phyloP scores from a whole-genome alignment of 2,329 filamentous ascomycete genomes.

The Talaromyces sp. region DNA sequence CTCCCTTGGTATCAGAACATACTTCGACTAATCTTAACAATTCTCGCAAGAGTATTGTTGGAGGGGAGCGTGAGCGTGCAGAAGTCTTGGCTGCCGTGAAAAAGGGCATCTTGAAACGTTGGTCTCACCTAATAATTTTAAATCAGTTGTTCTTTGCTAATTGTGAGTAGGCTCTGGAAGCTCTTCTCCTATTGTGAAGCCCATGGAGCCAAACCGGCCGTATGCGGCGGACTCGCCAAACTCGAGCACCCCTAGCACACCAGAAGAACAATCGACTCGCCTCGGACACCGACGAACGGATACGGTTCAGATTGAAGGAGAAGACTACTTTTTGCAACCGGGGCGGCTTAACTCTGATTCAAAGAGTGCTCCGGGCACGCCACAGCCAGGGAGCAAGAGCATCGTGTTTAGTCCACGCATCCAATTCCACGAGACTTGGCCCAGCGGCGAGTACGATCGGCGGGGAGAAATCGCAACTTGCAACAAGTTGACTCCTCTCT shows the following conservation, averaged over 20 bases:
- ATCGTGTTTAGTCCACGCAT: slow-evolving; percentile 84
- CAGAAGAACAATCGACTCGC: slow-evolving; percentile 61
- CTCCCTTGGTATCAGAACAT: slow-evolving; percentile 21
- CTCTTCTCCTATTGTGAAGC: slow-evolving; percentile 62
- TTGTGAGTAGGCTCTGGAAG: slow-evolving; percentile 52
- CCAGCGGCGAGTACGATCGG: slow-evolving; percentile 89
- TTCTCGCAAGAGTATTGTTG: slow-evolving; percentile 77
- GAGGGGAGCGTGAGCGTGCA: slow-evolving; percentile 81
- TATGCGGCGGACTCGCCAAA: slow-evolving; percentile 69
- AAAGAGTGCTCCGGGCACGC: slow-evolving; percentile 56
- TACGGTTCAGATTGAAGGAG: slow-evolving; percentile 67
- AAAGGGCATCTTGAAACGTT: slow-evolving; percentile 93
- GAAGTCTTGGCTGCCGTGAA: slow-evolving; percentile 88
- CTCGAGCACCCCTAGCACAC: slow-evolving; percentile 83
- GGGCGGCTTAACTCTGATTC: slow-evolving; percentile 64
- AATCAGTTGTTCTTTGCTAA: not conserved
- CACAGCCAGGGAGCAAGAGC: slow-evolving; percentile 45
- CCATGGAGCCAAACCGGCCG: slow-evolving; percentile 45
- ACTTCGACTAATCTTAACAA: slow-evolving; percentile 31
- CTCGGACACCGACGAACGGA: slow-evolving; percentile 59
- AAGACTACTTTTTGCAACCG: slow-evolving; percentile 84
- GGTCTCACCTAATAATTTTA: slow-evolving; percentile 22
- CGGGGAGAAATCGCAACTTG: slow-evolving; percentile 95
- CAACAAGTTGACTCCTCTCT: slow-evolving; percentile 92
- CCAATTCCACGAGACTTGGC: slow-evolving; percentile 95